Percentiles rank a stretch among this genome's conserved stretches.
These are phyloP conservation scores for Emiliania huxleyi DNA, from an alignment of 78 protist species.

Conservation along the genomic window DNA sequence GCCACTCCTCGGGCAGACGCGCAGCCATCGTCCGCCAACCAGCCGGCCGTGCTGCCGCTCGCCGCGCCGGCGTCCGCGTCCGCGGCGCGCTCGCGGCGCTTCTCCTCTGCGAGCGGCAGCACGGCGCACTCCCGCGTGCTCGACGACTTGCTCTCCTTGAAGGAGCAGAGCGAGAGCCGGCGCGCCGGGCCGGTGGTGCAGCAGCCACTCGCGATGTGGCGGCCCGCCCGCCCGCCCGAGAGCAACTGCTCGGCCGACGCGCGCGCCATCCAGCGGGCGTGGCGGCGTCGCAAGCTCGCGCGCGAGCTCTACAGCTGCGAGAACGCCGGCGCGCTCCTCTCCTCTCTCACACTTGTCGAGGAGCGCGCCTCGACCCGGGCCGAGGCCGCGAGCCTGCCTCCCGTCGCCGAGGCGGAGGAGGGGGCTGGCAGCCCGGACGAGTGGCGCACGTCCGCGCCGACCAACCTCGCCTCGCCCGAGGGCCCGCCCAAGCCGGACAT, in stretches of 20 bases:
- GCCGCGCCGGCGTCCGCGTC: no score
- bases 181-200: background rate
- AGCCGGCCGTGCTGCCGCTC: no score
- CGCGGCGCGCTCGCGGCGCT: background rate
- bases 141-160: background rate
- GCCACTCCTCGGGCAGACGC: no score
- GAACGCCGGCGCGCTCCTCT: background rate
- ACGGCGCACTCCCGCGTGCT: background rate
- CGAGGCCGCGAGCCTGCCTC: background rate
- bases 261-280: background rate
- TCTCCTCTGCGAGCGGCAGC: background rate
- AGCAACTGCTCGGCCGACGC: background rate
- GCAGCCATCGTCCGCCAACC: no score
- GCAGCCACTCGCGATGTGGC: background rate
- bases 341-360: background rate
- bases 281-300: background rate
- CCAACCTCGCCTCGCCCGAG: background rate
- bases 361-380: background rate
- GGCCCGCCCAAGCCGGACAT: background rate
- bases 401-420: background rate
- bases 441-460: background rate
- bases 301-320: background rate
- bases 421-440: background rate
- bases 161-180: background rate
- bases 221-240: background rate